Evolutionary conservation across 495 filamentous ascomycete species (phyloP), one percentile per base, ranked within the genome.

Genomic region (Daldinia caldariorum): DNA sequence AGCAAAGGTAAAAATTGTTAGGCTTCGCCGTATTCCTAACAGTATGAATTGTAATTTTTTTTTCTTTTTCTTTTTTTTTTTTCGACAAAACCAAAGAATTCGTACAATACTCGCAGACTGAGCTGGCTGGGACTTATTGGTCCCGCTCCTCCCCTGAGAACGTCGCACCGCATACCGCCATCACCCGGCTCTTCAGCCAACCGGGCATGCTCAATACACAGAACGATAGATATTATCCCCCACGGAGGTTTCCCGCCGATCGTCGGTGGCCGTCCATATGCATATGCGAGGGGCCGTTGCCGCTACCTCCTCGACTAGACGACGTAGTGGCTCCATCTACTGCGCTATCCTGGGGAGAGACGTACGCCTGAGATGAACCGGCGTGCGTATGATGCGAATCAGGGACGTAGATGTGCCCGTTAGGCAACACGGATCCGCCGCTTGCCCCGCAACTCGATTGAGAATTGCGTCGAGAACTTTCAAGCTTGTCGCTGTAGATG

Each of bases 191-290:
- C 26, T 31, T 69, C 54, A 67, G 29, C 71, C 67, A 74, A 71
- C 71, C 67, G 67, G 71, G 67, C 16, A 45, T 29, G 29, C 53
- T 61, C 37, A 65, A 65, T 58, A 67, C 63, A 66, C 41, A 66
- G 10, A 41, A 54, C 62, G 58, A 57, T 32, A 66, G 41, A 60
- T 63, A 65, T 58, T 73, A 75, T 58, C 62, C 68, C 61, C 75
- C 73, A 64, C 75, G 75, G 61, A 77, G 72, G 65, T 72, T 77
- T 41, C 75, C 75, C 67, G 73, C 75, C 67, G 75, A 77, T 67
- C 72, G 65, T 41, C 75, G 67, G 67, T 74, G 72, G 32, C 59
- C 50, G 61, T 75, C 72, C 67, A 70, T 51, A 37, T 74, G 61
- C 59, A 70, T 62, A 66, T 71, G 72, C 58, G 75, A 71, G 18